Evolutionary conservation across 176 grass and related monocot genomes (phyloP).

Genomic region (Urochloa ruziziensis): DNA sequence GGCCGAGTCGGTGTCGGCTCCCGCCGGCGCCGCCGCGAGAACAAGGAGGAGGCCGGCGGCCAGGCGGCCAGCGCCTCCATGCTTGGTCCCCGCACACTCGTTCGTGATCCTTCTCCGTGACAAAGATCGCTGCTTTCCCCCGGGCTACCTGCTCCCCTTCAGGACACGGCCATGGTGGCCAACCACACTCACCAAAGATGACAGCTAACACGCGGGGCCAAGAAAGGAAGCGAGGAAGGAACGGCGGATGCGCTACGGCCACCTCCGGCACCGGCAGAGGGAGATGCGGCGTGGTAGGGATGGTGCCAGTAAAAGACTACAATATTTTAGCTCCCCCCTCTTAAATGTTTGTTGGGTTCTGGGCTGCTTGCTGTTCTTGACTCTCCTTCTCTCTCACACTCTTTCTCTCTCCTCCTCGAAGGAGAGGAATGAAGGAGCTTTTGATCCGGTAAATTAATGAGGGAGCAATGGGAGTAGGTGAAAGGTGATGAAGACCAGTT

Average conservation of each 20-base stretch:
- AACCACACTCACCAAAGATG: background rate
- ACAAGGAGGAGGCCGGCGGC: constrained; percentile 30
- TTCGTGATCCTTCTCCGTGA: background rate
- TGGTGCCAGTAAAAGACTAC: constrained; percentile 26
- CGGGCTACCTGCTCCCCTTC: constrained; percentile 4
- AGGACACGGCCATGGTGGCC: constrained; percentile 23
- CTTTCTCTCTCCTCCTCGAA: constrained; percentile 12
- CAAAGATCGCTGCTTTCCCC: background rate
- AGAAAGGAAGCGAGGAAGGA: constrained; percentile 5
- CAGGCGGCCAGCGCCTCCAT: constrained; percentile 37
- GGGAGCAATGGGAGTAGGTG: constrained; percentile 38
- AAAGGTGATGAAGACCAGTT: constrained; percentile 14
- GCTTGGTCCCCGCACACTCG: background rate
- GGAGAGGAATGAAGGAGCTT: constrained; percentile 14
- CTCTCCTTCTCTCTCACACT: background rate
- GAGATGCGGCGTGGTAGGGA: constrained; percentile 31
- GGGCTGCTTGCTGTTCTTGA: background rate
- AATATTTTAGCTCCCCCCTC: background rate
- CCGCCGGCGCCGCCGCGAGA: constrained; percentile 19
- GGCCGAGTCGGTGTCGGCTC: constrained; percentile 40
- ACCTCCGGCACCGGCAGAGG: constrained; percentile 34
- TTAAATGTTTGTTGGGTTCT: constrained; percentile 34
- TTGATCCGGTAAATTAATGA: constrained; percentile 26
- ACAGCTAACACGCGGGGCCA: constrained; percentile 24
- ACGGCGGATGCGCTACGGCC: constrained; percentile 29